Evolutionary conservation across 768 basidiomycete genomes (phyloP).

Genomic region (Lentinula sp.): DNA sequence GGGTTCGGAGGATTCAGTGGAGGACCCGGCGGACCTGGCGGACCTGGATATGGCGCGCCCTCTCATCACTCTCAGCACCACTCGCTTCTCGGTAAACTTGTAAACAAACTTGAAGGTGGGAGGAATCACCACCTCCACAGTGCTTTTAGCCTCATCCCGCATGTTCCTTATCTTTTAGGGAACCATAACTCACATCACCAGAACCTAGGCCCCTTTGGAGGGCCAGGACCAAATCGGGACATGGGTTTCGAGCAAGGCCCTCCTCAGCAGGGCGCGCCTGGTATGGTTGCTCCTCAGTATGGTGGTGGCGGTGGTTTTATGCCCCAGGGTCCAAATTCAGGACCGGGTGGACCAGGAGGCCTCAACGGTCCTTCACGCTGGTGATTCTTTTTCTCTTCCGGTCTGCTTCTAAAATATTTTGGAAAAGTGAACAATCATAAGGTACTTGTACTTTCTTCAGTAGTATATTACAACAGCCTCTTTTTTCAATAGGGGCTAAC

Average conservation of each 20-base stretch:
- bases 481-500: too few species aligned
- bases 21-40: background rate
- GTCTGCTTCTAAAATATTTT: too few species aligned
- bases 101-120: background rate
- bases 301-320: background rate
- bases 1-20: background rate
- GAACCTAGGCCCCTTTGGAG: background rate
- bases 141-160: background rate
- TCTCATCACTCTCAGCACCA: background rate
- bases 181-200: background rate
- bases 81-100: background rate
- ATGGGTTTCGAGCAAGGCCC: background rate
- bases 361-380: background rate
- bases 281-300: background rate
- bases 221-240: background rate
- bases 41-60: background rate
- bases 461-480: too few species aligned
- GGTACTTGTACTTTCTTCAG: too few species aligned
- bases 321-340: background rate
- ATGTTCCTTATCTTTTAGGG: background rate
- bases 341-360: background rate
- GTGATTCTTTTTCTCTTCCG: background rate
- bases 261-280: background rate
- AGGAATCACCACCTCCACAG: background rate
- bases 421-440: too few species aligned